Evolutionary conservation across 2,329 filamentous ascomycete genomes (phyloP).

Genomic region (Botryotinia narcissicola): DNA sequence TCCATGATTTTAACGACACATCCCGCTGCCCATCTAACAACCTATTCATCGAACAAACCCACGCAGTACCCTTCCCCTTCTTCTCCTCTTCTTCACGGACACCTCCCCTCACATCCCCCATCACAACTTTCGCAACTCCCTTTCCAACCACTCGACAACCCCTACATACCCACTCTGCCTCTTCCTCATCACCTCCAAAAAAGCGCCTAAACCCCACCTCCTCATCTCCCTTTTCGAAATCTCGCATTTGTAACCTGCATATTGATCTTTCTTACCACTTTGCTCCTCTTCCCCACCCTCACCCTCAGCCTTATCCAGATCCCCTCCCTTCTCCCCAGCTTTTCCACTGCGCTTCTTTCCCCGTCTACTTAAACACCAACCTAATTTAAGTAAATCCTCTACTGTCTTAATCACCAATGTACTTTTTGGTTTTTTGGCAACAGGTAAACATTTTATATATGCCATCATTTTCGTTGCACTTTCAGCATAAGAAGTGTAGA

Average conservation of each 20-base stretch:
- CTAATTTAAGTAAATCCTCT: conserved; percentile 29
- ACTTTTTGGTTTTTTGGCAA: conserved; percentile 53
- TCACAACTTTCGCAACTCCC: not conserved
- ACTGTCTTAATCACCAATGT: conserved; percentile 50
- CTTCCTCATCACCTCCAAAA: conserved; percentile 61
- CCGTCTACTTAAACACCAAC: conserved; percentile 32
- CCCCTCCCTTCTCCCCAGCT: conserved; percentile 19
- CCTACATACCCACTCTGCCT: conserved; percentile 68
- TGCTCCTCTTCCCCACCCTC: conserved; percentile 26
- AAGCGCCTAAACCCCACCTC: conserved; percentile 64
- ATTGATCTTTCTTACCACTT: conserved; percentile 27
- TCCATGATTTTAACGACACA: not conserved
- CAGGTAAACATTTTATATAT: conserved; percentile 58
- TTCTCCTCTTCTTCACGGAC: not conserved
- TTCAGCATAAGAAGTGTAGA: conserved; percentile 72
- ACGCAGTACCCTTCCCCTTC: not conserved
- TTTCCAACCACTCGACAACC: conserved; percentile 67
- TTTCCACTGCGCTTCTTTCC: conserved; percentile 27
- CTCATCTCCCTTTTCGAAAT: conserved; percentile 32
- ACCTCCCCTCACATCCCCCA: not conserved
- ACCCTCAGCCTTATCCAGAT: conserved; percentile 29
- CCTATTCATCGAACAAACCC: not conserved
- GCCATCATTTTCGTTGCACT: conserved; percentile 73
- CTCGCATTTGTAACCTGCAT: not conserved
- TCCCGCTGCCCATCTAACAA: not conserved